Conservation (phyloP, 371 early-diverging fungal genomes). For the Rozella allomycis region DNA sequence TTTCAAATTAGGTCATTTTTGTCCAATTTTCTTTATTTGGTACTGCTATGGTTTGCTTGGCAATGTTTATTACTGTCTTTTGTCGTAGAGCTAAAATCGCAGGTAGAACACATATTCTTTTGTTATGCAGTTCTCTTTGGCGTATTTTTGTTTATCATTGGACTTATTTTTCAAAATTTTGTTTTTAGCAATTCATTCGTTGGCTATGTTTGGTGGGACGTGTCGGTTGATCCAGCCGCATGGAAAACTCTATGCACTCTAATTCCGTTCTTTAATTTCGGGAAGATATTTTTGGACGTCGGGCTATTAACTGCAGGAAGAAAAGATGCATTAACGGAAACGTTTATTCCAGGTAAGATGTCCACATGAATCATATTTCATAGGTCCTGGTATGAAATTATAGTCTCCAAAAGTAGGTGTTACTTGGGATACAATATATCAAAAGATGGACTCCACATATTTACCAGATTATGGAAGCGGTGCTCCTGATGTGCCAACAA, state of each 20-base stretch:
- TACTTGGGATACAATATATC: slow-evolving; percentile 26
- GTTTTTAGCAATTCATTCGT: slow-evolving; percentile 28
- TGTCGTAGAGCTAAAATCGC: slow-evolving; percentile 23
- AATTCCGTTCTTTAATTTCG: slow-evolving; percentile 2
- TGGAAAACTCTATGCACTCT: slow-evolving; percentile 6
- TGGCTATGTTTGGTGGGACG: slow-evolving; percentile 43
- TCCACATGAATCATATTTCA: slow-evolving; percentile 22
- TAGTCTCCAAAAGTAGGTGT: slow-evolving; percentile 9
- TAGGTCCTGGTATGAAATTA: slow-evolving; percentile 7
- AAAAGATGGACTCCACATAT: slow-evolving; percentile 13
- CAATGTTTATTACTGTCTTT: slow-evolving; percentile 40
- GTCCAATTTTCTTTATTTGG: slow-evolving; percentile 46
- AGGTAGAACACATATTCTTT: slow-evolving; percentile 4
- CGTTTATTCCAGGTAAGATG: slow-evolving; percentile 5
- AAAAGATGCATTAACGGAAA: slow-evolving; percentile 29
- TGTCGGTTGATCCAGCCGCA: slow-evolving; percentile 4
- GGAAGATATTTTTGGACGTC: slow-evolving; percentile 41
- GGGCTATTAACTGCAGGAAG: slow-evolving; percentile 31
- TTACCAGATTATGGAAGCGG: slow-evolving; percentile 21
- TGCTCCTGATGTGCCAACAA: slow-evolving; percentile 26
- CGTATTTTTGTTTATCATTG: slow-evolving; percentile 45
- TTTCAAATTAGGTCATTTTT: slow-evolving; percentile 10
- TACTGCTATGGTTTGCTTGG: slow-evolving; percentile 38
- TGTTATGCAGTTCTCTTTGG: slow-evolving; percentile 27
- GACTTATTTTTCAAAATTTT: slow-evolving; percentile 38